These are phyloP conservation scores for Naegleria gruberi DNA, from an alignment of 208 protist genomes.

Conservation along the genomic window DNA sequence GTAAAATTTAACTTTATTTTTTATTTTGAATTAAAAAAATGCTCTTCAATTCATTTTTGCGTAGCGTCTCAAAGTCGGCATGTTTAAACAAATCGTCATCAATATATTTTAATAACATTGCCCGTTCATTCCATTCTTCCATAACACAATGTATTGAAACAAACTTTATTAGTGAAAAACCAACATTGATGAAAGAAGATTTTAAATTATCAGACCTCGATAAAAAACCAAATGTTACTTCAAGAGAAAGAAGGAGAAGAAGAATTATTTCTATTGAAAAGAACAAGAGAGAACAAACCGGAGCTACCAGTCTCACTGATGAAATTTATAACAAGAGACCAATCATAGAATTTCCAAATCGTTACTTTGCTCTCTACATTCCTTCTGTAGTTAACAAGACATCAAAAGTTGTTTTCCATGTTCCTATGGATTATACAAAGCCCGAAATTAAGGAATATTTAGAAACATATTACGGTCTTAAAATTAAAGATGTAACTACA, in stretches of 20 bases:
- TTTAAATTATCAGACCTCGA: background rate
- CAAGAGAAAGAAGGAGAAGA: background rate
- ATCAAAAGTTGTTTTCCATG: background rate
- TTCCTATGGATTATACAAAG: background rate
- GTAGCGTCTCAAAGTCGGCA: no score
- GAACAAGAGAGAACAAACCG: background rate
- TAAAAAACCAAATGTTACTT: background rate
- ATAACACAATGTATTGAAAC: background rate
- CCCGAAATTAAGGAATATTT: constrained; percentile 11
- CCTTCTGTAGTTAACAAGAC: background rate
- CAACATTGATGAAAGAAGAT: background rate
- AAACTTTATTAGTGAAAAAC: background rate
- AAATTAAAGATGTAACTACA: background rate
- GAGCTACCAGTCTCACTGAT: background rate
- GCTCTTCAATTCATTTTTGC: no score
- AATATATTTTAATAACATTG: background rate
- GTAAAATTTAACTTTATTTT: no score
- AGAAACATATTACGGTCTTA: background rate
- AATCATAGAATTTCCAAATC: background rate
- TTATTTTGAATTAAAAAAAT: no score
- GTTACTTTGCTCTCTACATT: background rate
- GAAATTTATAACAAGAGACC: background rate
- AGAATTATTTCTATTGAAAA: background rate
- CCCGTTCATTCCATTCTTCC: background rate
- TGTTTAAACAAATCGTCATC: no score